Base-by-base conservation (phyloP, 169 alveolate genomes). In the Cryptosporidium tyzzeri region DNA sequence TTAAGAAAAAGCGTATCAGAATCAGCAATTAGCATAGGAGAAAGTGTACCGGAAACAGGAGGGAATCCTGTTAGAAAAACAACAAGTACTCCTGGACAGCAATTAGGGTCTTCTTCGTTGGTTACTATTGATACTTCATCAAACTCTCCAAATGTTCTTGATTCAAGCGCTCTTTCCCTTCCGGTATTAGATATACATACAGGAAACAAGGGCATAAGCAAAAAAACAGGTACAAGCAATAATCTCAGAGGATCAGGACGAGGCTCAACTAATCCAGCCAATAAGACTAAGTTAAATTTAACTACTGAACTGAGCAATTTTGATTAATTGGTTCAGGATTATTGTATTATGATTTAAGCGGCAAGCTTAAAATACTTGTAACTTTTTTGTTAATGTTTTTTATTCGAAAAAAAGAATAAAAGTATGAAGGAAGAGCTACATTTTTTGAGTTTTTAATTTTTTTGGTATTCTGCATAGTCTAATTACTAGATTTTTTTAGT, bases 101-200 rank as follows among this genome's bases (percentile, higher is more conserved):
- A 48, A 1, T 21, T 73, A 1, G 86, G 44, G 18, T 55, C 71
- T 37, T 3, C 59, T 7, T 73, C 86, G 5, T 55, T 73, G 9
- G 86, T 73, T 58, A 37, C 71, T 18, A 59, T 73, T 33, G 71
- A 53, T 9, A 23, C 16, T 31, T 53, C 69, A 48, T 26, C 70
- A 14, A 10, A 18, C 41, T 0, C 12, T 23, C 6, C 45, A 26
- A 51, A 12, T 12, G 21, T 8, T n/a, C 18, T 73, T 26, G 70
- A 37, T 55, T 45, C 86, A 33, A 73, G 86, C 14, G 58, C 55
- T 16, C 18, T 0, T 14, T 73, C 86, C 6, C 86, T 73, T n/a
- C 86, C 86, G 35, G 14, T 53, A 9, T 16, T 69, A 12, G 65
- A 69, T 9, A 23, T 69, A n/a, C 84, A 69, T 69, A 12, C 62